phyloP scores from a whole-genome alignment of 352 stramenopile genomes.

The Vaucheria bursata region DNA sequence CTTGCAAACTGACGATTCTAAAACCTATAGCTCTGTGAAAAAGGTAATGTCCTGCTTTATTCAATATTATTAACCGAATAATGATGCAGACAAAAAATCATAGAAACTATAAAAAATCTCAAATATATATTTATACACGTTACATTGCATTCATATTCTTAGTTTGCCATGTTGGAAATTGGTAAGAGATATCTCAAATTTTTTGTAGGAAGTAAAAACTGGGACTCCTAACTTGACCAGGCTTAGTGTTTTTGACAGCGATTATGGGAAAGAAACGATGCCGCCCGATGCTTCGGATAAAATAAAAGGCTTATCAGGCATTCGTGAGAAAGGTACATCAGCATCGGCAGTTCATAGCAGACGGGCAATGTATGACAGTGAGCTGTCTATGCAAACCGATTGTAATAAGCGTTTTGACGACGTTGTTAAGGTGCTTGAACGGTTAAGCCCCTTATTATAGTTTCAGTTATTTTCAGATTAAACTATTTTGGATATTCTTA shows the following conservation, averaged over 20 bases:
- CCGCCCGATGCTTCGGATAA: neutral
- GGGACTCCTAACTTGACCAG: neutral
- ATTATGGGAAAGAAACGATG: neutral
- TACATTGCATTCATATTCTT: neutral
- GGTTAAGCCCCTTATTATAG: too few species aligned
- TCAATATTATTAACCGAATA: neutral
- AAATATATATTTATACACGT: neutral
- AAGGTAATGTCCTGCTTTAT: neutral
- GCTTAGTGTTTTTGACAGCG: conserved; percentile 4
- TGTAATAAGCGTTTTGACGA: neutral
- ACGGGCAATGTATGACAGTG: conserved; percentile 4
- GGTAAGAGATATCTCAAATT: neutral
- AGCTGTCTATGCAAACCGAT: neutral
- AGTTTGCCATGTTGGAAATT: neutral
- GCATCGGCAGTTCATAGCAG: neutral
- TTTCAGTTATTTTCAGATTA: too few species aligned
- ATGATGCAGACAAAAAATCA: neutral
- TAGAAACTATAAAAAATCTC: neutral
- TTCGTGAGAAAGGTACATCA: neutral
- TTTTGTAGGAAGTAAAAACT: neutral
- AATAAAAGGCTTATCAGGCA: neutral
- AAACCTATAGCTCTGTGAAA: neutral
- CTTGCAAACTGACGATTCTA: neutral
- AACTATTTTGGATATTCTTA: too few species aligned
- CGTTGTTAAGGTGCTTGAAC: neutral